Evolutionary conservation across 768 basidiomycete genomes (phyloP), one percentile per base, ranked within the genome.

Genomic region (Lentinula edodes): DNA sequence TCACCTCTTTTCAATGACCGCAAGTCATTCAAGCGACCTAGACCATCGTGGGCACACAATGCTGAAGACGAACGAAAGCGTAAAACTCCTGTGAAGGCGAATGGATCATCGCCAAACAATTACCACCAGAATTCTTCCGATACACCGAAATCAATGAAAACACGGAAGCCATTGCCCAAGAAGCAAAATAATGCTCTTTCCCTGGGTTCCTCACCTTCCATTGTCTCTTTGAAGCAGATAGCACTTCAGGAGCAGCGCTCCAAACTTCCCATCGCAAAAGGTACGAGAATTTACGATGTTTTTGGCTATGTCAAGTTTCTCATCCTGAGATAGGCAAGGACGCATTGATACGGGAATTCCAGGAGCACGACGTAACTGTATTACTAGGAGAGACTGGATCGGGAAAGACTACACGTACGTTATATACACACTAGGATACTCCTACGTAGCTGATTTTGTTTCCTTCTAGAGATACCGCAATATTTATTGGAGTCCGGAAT

Each of bases 381-480:
- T 83, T 99, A 8, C 82, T 99, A 2, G 97, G 95, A 42, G 97
- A 99, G 75, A 98, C 97, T 0, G 97, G 97, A 12, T 97, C 95
- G 18, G 97, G 97, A 64, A 99, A 99, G 77, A 96, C 96, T 0
- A 99, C 97, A 53, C 96, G 96, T 96, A 73, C 68, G 93, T 87
- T 10, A 32, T 45, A 58, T 55, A 51, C n/a, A 55, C 5, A 10
- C 8, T 59, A 62, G 36, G 15, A 48, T 32, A 32, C 13, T 16
- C 9, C 9, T 54, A 5, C 38, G 38, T 39, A 10, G 42, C 59
- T 36, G 5, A 23, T 56, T 42, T 13, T 15, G 10, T 9, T 34
- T 12, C 18, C 3, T 2, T 54, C 28, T 75, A 99, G 96, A 99
- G 80, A 86, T 98, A 52, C 97, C 97, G 0, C 97, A 99, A 69